Base-by-base conservation (phyloP, 345 rosid genomes). In the Toxicodendron radicans region DNA sequence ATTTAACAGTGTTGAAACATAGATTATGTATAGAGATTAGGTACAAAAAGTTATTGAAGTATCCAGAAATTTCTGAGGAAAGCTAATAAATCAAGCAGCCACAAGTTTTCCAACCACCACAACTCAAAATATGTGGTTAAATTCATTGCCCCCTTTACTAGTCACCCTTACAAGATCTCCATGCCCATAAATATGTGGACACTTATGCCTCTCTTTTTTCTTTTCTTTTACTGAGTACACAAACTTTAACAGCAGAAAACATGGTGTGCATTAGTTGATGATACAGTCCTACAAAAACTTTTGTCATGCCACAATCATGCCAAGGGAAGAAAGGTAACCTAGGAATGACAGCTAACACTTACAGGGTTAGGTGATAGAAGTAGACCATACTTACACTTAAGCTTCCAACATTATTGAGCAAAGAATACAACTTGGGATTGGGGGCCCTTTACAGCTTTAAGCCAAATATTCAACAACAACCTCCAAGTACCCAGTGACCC, bases 401-500 rank as follows among this genome's bases (percentile, higher is more conserved):
- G 23, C 46, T 32, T 43, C 60, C 51, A 62, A 68, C 72, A 64
- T 53, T 58, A 56, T 23, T 76, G 48, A 54, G 41, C 23, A 43
- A 5, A 43, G 46, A 76, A 10, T 10, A 24, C n/a, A 48, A 52
- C 13, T 76, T n/a, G 18, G 73, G 71, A 33, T 69, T 30, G 18
- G 73, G 71, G 54, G 11, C 53, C 80, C 65, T 46, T 62, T 9
- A 17, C 66, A 52, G 81, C 72, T 48, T 71, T 58, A 64, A 49
- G 56, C 45, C 23, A 54, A 27, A 75, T 14, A 23, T 66, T 71
- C 41, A 49, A 68, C 43, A 35, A 68, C 38, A 16, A 52, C 76
- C 20, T 53, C 41, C 30, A 72, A 64, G 56, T 30, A 38, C 48
- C 6, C 59, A 33, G 38, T 67, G 75, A 35, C 71, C 61, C 41